Percentiles rank a stretch among this genome's conserved stretches.
phyloP scores from a whole-genome alignment of 2,329 filamentous ascomycete species.

The Paraphaeosphaeria sporulosa region DNA sequence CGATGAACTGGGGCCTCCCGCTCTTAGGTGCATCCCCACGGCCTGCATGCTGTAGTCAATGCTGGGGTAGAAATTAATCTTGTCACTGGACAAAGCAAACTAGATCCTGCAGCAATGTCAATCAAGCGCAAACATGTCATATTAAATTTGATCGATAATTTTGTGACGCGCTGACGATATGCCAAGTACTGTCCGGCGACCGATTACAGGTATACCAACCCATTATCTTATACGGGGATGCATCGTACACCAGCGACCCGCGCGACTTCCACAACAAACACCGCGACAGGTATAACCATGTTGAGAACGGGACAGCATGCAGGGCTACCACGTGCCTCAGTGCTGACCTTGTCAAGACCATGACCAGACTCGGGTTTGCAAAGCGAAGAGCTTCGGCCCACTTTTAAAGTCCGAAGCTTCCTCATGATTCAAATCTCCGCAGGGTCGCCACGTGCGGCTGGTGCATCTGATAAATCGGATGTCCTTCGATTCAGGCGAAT shows the following conservation, averaged over 20 bases:
- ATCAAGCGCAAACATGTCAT: background rate
- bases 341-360: conserved; percentile 5
- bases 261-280: background rate
- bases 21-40: conserved; percentile 10
- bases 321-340: conserved; percentile 3
- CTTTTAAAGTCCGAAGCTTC: conserved; percentile 4
- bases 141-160: background rate
- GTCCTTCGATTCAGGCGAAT: background rate
- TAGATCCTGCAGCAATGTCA: background rate
- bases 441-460: background rate
- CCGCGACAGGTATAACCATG: background rate
- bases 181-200: background rate
- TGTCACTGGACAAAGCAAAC: background rate
- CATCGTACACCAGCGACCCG: background rate
- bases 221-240: background rate
- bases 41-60: background rate
- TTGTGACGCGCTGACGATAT: background rate
- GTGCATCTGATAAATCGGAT: background rate
- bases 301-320: background rate
- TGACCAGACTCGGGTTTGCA: conserved; percentile 4
- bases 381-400: background rate
- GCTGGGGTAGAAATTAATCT: background rate
- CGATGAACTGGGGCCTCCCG: conserved; percentile 7
- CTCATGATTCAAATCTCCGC: background rate
- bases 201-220: background rate